Base-by-base conservation (phyloP, 441 rosid species). In the Euphorbia corollata region DNA sequence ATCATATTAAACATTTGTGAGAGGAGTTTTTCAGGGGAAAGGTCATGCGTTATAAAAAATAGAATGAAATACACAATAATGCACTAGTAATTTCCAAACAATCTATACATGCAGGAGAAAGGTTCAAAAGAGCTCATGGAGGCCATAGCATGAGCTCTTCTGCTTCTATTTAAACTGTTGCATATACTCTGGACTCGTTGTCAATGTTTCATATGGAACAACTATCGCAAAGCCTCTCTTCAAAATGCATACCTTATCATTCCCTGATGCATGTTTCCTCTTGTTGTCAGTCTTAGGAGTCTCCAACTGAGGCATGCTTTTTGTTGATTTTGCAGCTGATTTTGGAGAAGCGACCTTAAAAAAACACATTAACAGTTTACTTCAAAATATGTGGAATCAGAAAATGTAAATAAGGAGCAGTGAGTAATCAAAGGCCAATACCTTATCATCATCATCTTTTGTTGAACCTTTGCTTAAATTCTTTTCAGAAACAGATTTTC, bases 381-480 rank as follows among this genome's bases (percentile, higher is more conserved):
- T 18, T 64, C 4, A 20, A 19, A 1, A 53, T 41, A 58, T 59
- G 23, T 53, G 56, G 18, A 55, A 57, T 50, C 16, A 57, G 71
- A 6, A 64, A 51, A 72, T 66, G 15, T 19, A 10, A 30, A 57
- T 56, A 70, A 53, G 32, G 63, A 70, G 38, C 69, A 68, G 16
- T 13, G 38, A 63, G 30, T 38, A 62, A 58, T 20, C 19, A 53
- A 72, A 58, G 38, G 56, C 47, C 58, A n/a, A 62, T 75, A 86
- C 96, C 72, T 87, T 83, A 16, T 77, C 85, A 57, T 78, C 84
- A 75, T 78, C 84, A 75, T 84, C 96, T 70, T 83, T 82, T 11
- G 82, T 70, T 3, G 82, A 70, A 12, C 71, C 77, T 71, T 84
- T 82, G 47, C 79, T 30, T 48, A 64, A 18, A 70, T 74, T 83